Evolutionary conservation across 805 yeast species (phyloP).

Genomic region (Ascoidea asiatica): DNA sequence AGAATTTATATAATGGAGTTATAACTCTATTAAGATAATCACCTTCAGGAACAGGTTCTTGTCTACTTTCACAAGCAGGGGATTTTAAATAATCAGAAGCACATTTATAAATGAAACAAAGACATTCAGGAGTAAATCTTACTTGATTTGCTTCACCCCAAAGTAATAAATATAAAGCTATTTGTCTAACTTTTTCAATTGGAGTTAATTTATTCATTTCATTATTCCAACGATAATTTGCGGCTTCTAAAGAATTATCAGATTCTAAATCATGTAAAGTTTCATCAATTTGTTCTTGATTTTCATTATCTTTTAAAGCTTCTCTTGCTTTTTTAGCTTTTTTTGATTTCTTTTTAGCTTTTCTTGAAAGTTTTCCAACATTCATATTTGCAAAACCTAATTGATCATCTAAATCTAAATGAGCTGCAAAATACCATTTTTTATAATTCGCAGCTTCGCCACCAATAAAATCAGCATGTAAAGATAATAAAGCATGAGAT

Average conservation of each 20-base stretch:
- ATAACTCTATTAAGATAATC: constrained; percentile 83
- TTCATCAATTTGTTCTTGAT: constrained; percentile 43
- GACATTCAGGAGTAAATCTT: constrained; percentile 50
- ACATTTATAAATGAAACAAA: constrained; percentile 43
- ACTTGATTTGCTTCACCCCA: constrained; percentile 94
- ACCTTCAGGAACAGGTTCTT: constrained; percentile 72
- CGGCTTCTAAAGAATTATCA: constrained; percentile 77
- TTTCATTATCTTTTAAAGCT: constrained; percentile 54
- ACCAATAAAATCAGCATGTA: constrained; percentile 82
- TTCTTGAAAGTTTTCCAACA: constrained; percentile 61
- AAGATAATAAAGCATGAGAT: constrained; percentile 67
- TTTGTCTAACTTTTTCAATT: constrained; percentile 68
- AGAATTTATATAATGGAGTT: constrained; percentile 75
- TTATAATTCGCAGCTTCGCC: constrained; percentile 78
- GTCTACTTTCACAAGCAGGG: constrained; percentile 11
- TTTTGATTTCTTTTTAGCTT: constrained; percentile 71
- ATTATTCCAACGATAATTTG: constrained; percentile 71
- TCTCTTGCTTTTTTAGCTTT: constrained; percentile 66
- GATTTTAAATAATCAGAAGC: constrained; percentile 30
- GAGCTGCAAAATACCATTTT: constrained; percentile 85
- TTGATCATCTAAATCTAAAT: constrained; percentile 73
- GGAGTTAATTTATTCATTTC: constrained; percentile 61
- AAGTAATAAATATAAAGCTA: constrained; percentile 58
- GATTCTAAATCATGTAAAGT: constrained; percentile 58
- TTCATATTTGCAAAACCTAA: constrained; percentile 75